Percentiles rank a stretch among this genome's conserved stretches.
phyloP scores from a whole-genome alignment of 2,329 filamentous ascomycete genomes.

The Curvularia hawaiiensis region DNA sequence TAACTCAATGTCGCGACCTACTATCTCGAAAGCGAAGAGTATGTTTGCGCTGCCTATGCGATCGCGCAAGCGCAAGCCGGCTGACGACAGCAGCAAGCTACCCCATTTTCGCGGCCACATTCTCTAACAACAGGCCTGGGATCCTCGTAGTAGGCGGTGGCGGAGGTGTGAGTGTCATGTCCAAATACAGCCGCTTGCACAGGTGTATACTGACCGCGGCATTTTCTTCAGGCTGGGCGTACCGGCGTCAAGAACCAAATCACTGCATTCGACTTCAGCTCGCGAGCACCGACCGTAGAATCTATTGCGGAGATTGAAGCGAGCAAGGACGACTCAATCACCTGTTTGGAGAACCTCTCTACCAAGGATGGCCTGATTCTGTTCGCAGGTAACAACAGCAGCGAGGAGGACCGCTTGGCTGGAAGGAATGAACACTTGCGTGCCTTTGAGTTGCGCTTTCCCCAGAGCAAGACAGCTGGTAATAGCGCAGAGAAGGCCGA shows the following conservation, averaged over 20 bases:
- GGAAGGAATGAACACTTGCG: slow-evolving; percentile 86
- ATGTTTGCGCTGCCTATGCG: slow-evolving; percentile 2
- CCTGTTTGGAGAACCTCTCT: slow-evolving; percentile 74
- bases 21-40: slow-evolving; percentile 38
- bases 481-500: slow-evolving; percentile 34
- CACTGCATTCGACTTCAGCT: slow-evolving; percentile 70
- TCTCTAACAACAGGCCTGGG: slow-evolving; percentile 76
- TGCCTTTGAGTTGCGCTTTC: slow-evolving; percentile 68
- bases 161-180: slow-evolving; percentile 67
- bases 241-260: slow-evolving; percentile 84
- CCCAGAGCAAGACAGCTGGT: slow-evolving; percentile 50
- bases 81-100: slow-evolving; percentile 54
- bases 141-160: slow-evolving; percentile 82
- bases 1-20: slow-evolving; percentile 38
- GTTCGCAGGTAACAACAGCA: slow-evolving; percentile 78
- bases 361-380: slow-evolving; percentile 60
- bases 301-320: slow-evolving; percentile 75
- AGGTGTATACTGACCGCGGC: slow-evolving; percentile 8
- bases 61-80: neutral
- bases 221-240: slow-evolving; percentile 51
- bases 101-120: slow-evolving; percentile 86
- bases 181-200: slow-evolving; percentile 6
- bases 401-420: slow-evolving; percentile 70
- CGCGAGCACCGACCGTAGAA: slow-evolving; percentile 64
- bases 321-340: slow-evolving; percentile 88